Evolutionary conservation across 2,329 filamentous ascomycete species (phyloP).

Genomic region (Alternaria sp.): DNA sequence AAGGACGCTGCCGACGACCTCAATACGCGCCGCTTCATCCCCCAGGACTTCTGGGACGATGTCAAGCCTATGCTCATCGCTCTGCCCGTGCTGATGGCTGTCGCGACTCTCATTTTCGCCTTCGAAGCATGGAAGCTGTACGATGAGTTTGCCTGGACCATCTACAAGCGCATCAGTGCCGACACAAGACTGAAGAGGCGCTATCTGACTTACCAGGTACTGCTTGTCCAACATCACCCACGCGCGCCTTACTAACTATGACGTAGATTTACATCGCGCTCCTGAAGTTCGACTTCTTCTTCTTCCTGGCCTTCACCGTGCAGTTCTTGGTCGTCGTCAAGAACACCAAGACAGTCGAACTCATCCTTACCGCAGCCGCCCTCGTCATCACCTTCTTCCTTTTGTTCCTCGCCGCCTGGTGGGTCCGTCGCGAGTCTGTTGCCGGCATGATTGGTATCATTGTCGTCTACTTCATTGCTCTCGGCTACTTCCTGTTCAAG

Average conservation of each 20-base stretch:
- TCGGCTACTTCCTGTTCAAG: constrained; percentile 98
- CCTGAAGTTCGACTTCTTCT: constrained; percentile 99
- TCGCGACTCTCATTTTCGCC: constrained; percentile 74
- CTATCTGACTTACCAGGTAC: constrained; percentile 93
- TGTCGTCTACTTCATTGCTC: constrained; percentile 82
- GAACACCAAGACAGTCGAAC: constrained; percentile 72
- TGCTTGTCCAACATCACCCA: not conserved
- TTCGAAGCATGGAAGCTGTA: constrained; percentile 94
- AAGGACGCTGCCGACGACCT: constrained; percentile 71
- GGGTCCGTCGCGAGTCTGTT: constrained; percentile 82
- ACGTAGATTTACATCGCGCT: constrained; percentile 94
- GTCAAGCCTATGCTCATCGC: constrained; percentile 81
- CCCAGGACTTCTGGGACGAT: constrained; percentile 67
- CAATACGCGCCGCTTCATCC: constrained; percentile 54
- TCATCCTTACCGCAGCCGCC: constrained; percentile 84
- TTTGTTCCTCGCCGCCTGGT: constrained; percentile 82
- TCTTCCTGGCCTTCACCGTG: constrained; percentile 98
- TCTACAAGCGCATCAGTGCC: constrained; percentile 98
- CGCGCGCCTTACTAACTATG: constrained; percentile 16
- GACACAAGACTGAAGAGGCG: constrained; percentile 96
- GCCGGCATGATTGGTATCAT: constrained; percentile 79
- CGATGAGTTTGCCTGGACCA: constrained; percentile 98
- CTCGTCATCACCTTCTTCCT: constrained; percentile 91
- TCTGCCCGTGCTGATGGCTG: constrained; percentile 81
- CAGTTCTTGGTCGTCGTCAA: constrained; percentile 94